Percentiles rank a stretch among this genome's conserved stretches.
Conservation (phyloP, 495 filamentous ascomycete species). For the Neurospora hispaniola region DNA sequence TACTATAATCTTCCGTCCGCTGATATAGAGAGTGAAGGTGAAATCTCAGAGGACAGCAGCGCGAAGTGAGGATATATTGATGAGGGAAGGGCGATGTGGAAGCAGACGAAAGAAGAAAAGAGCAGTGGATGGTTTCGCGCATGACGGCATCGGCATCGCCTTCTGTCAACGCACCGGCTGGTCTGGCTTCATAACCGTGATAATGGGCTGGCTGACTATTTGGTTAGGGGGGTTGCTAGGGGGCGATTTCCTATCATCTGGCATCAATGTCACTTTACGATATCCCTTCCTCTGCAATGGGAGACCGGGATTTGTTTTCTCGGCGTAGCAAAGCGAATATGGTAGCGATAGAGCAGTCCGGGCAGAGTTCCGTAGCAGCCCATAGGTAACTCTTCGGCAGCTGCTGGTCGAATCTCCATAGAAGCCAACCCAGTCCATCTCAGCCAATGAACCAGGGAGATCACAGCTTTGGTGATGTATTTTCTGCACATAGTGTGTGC, state of each 20-base stretch:
- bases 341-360: not conserved
- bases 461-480: not conserved
- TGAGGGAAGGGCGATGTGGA: not conserved
- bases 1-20: not conserved
- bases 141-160: not conserved
- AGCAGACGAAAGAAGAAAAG: not conserved
- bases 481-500: not conserved
- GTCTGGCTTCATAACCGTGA: not conserved
- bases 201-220: not conserved
- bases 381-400: not conserved
- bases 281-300: not conserved
- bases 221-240: not conserved
- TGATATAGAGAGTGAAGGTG: not conserved
- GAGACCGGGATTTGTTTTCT: not conserved
- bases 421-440: not conserved
- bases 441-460: not conserved
- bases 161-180: not conserved
- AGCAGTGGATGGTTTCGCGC: not conserved
- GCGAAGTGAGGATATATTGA: not conserved
- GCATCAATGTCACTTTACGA: not conserved
- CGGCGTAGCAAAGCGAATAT: not conserved
- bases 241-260: not conserved
- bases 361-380: not conserved
- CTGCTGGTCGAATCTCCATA: not conserved
- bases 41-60: not conserved